These are phyloP conservation scores for Bromus sterilis DNA, from an alignment of 176 grass and related monocot species.

Conservation along the genomic window DNA sequence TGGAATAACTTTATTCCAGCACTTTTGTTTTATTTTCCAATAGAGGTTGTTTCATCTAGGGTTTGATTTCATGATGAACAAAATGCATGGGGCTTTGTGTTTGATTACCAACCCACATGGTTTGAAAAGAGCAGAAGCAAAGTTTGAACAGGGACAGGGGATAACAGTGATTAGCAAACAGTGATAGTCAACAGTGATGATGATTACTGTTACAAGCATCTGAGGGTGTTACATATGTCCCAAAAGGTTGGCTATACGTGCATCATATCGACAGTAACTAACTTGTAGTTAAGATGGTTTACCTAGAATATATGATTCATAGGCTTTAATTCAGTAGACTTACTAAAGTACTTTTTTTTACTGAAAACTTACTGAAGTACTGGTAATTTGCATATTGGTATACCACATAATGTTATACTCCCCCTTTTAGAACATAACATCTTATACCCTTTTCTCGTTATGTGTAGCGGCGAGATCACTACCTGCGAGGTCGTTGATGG, in stretches of 20 bases:
- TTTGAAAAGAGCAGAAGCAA: no score
- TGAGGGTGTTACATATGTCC: no score
- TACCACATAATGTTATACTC: not conserved
- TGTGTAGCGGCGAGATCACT: constrained; percentile 62
- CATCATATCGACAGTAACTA: not conserved
- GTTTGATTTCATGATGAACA: no score
- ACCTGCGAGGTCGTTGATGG: constrained; percentile 77
- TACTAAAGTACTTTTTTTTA: not conserved
- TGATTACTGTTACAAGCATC: no score
- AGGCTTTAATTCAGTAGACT: not conserved
- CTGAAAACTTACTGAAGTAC: not conserved
- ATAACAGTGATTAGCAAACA: no score
- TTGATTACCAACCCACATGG: no score
- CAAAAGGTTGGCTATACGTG: not conserved
- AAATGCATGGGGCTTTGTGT: no score
- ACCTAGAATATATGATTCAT: not conserved
- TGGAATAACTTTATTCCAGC: no score
- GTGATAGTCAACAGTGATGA: no score
- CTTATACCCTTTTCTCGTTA: not conserved
- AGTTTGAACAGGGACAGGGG: no score
- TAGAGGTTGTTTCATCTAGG: no score
- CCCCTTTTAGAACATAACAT: not conserved
- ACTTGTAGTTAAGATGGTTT: not conserved
- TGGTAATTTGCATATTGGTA: not conserved
- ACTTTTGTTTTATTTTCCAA: no score